Percentiles rank a stretch among this genome's conserved stretches.
Conservation (phyloP, 345 rosid genomes). For the Streptanthus diversifolius region DNA sequence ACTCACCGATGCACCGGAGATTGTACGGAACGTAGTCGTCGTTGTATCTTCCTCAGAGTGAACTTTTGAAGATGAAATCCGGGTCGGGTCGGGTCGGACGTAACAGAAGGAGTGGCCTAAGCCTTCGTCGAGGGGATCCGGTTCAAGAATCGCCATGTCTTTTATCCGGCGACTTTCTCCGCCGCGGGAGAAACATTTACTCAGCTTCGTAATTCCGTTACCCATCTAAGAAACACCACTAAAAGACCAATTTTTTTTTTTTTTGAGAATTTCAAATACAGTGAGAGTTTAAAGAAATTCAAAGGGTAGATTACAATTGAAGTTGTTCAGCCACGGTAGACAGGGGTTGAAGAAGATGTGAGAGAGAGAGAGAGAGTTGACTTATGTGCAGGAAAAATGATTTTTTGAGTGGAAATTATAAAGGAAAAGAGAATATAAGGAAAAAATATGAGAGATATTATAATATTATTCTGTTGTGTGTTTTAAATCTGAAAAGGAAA, state of each 20-base stretch:
- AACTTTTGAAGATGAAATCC: constrained; percentile 72
- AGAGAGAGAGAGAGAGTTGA: constrained; percentile 55
- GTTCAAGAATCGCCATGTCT: constrained; percentile 36
- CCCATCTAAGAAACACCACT: constrained; percentile 50
- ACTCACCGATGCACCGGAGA: constrained; percentile 95
- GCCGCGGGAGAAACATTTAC: constrained; percentile 60
- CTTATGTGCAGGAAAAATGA: constrained; percentile 36
- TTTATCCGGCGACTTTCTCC: constrained; percentile 47
- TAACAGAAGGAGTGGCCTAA: constrained; percentile 95
- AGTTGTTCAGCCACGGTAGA: constrained; percentile 36
- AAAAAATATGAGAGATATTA: background rate
- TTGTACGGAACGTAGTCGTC: constrained; percentile 71
- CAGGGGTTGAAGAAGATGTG: constrained; percentile 29
- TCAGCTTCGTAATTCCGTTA: constrained; percentile 70
- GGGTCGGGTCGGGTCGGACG: constrained; percentile 65
- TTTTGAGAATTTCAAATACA: background rate
- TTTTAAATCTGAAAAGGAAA: constrained; percentile 2
- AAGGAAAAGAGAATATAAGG: constrained; percentile 20
- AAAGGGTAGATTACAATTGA: constrained; percentile 18
- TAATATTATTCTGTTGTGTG: constrained; percentile 17
- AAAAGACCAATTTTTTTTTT: background rate
- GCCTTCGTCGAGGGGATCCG: constrained; percentile 78
- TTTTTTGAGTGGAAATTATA: constrained; percentile 33
- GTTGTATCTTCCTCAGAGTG: constrained; percentile 75
- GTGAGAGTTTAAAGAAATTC: background rate